phyloP scores from a whole-genome alignment of 208 protist species.

The Acanthamoeba culbertsoni region DNA sequence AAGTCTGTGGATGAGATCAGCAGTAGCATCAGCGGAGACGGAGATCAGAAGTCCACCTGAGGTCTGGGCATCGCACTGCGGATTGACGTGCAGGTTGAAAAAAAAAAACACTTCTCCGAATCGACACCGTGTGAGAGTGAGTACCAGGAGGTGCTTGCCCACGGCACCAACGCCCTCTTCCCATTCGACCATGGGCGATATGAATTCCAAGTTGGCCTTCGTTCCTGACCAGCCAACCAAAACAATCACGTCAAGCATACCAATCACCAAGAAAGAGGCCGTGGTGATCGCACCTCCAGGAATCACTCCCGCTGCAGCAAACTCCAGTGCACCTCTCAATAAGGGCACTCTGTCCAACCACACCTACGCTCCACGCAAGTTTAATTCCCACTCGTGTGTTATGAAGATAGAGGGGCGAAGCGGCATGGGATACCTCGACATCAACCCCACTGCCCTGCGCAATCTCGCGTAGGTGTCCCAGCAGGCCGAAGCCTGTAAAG shows the following conservation, averaged over 20 bases:
- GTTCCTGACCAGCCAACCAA: neutral
- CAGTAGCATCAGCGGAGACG: neutral
- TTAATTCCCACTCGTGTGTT: too few species aligned
- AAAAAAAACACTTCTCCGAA: neutral
- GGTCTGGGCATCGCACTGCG: constrained; percentile 63
- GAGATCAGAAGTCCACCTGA: constrained; percentile 63
- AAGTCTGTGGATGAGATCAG: constrained; percentile 36
- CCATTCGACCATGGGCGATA: neutral
- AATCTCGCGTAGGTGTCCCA: constrained; percentile 62
- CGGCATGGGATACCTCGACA: neutral
- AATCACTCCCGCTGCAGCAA: neutral
- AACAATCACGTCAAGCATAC: neutral
- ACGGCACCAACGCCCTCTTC: neutral
- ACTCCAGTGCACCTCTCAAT: neutral
- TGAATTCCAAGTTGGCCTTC: neutral
- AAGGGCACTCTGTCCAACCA: neutral
- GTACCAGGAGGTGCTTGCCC: neutral
- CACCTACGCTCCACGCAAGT: neutral
- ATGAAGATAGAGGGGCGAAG: too few species aligned
- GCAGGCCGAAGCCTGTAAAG: constrained; percentile 57
- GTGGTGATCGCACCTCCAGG: neutral
- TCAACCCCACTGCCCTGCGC: neutral
- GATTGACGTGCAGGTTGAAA: neutral
- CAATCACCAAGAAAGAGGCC: neutral
- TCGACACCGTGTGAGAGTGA: neutral